Conservation (phyloP, 306 rosid genomes). For the Vigna trinervia region DNA sequence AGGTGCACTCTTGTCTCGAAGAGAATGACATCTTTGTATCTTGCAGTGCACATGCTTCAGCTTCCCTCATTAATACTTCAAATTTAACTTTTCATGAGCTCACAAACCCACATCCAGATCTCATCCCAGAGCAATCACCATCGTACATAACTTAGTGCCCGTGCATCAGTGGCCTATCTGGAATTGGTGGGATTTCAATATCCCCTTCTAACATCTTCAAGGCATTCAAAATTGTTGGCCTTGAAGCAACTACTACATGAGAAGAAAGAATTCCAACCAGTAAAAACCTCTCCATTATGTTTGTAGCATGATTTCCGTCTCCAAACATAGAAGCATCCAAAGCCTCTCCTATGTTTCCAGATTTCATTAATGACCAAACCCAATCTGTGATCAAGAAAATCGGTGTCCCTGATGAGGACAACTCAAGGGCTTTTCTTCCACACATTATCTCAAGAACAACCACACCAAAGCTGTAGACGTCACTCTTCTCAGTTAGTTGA, state of each 20-base stretch:
- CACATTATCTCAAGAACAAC: conserved; percentile 93
- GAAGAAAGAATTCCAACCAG: conserved; percentile 84
- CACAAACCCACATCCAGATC: conserved; percentile 21
- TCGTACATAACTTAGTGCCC: conserved; percentile 58
- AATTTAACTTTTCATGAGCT: conserved; percentile 22
- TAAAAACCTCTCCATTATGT: conserved; percentile 80
- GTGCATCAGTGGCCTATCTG: conserved; percentile 75
- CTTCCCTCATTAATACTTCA: background rate
- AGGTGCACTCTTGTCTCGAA: conserved; percentile 6
- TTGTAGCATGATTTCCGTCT: conserved; percentile 61
- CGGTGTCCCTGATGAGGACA: conserved; percentile 69
- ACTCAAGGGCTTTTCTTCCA: conserved; percentile 87
- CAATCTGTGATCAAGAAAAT: conserved; percentile 88
- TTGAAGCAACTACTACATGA: conserved; percentile 73
- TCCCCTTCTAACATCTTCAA: conserved; percentile 98
- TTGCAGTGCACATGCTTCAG: background rate
- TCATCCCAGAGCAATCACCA: conserved; percentile 9
- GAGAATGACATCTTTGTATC: conserved; percentile 1
- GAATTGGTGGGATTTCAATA: conserved; percentile 80
- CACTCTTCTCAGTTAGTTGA: conserved; percentile 91
- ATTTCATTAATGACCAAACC: conserved; percentile 88
- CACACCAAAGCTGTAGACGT: conserved; percentile 93
- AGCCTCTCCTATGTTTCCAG: conserved; percentile 65
- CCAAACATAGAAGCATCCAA: conserved; percentile 60
- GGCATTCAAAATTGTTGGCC: conserved; percentile 85